Conservation (phyloP, 441 rosid species). For the Gossypium gossypioides region DNA sequence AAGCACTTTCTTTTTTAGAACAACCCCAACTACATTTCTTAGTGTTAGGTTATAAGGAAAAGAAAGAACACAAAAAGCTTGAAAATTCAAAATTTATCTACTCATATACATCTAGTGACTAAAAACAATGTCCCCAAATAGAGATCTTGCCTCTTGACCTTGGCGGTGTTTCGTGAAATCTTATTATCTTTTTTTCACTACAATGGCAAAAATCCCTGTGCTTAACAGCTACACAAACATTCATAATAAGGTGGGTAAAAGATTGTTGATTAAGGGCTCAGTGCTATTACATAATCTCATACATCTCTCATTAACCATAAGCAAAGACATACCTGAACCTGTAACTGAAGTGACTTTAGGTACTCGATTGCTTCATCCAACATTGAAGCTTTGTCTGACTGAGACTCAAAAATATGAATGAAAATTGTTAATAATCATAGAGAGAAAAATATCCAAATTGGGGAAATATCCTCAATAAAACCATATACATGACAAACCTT, state of each 20-base stretch:
- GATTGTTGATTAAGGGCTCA: background rate
- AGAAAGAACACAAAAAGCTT: background rate
- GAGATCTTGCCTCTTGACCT: conserved; percentile 1
- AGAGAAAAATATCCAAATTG: background rate
- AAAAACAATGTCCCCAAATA: background rate
- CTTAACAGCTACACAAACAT: background rate
- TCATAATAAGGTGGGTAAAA: background rate
- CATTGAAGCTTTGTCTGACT: conserved; percentile 91
- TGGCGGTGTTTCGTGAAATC: background rate
- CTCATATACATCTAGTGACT: background rate
- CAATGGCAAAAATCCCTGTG: background rate
- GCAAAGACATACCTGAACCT: conserved; percentile 49
- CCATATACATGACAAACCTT: conserved; percentile 36
- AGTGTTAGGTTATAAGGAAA: background rate
- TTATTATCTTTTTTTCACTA: background rate
- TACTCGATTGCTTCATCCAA: conserved; percentile 84
- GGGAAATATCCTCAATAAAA: background rate
- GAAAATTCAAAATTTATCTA: background rate
- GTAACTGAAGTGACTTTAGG: conserved; percentile 65
- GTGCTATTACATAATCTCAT: background rate
- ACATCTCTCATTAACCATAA: background rate
- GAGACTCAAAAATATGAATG: conserved; percentile 16
- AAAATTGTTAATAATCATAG: background rate
- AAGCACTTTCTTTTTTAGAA: background rate
- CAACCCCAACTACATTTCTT: background rate